phyloP scores from a whole-genome alignment of 1,139 yeast genomes.

The Petasospora fabianii region DNA sequence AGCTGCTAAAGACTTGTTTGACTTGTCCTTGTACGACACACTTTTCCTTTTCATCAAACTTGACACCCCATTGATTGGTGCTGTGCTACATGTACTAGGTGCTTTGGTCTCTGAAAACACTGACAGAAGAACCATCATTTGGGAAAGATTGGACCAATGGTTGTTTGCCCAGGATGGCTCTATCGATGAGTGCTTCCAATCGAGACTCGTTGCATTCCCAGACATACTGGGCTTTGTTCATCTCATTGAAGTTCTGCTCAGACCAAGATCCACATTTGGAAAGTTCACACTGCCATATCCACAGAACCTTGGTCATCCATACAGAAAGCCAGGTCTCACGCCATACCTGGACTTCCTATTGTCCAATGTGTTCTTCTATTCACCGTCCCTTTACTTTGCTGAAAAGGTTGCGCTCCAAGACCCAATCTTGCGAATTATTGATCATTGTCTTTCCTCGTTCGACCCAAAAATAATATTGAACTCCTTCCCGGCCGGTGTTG shows the following conservation, averaged over 20 bases:
- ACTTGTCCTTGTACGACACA: constrained; percentile 33
- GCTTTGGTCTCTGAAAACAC: constrained; percentile 45
- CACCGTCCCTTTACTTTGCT: constrained; percentile 33
- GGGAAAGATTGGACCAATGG: constrained; percentile 78
- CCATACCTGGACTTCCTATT: constrained; percentile 75
- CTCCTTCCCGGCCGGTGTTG: constrained; percentile 46
- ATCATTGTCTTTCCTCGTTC: constrained; percentile 51
- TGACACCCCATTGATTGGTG: constrained; percentile 52
- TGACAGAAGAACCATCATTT: constrained; percentile 48
- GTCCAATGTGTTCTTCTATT: constrained; percentile 57
- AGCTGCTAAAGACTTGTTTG: constrained; percentile 35
- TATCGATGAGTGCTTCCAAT: constrained; percentile 31
- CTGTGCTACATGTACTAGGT: constrained; percentile 49
- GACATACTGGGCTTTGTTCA: constrained; percentile 62
- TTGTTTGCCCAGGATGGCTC: constrained; percentile 37
- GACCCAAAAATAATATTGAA: constrained; percentile 61
- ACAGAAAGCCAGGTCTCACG: constrained; percentile 69
- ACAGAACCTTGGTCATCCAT: constrained; percentile 54
- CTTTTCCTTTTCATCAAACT: constrained; percentile 45
- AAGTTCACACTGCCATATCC: constrained; percentile 55
- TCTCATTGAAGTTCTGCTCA: constrained; percentile 42
- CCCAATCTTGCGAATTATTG: constrained; percentile 49
- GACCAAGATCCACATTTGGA: constrained; percentile 33
- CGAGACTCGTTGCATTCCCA: constrained; percentile 38
- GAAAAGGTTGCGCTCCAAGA: constrained; percentile 49